Percentiles rank a stretch among this genome's conserved stretches.
Conservation (phyloP, 495 filamentous ascomycete genomes). For the Cairneyella variabilis region DNA sequence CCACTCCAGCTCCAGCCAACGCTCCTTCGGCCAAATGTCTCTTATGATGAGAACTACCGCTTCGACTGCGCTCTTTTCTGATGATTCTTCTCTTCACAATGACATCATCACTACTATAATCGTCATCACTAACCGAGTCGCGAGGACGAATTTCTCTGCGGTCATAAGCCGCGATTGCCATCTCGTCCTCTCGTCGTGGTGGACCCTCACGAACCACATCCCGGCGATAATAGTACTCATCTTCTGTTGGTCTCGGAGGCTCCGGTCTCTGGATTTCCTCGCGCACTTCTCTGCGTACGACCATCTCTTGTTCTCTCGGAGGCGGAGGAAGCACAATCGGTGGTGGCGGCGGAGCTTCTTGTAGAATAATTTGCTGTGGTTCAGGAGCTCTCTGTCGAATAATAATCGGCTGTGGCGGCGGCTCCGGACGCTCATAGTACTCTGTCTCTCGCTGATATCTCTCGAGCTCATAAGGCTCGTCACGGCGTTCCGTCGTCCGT, state of each 20-base stretch:
- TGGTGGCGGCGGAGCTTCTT: slow-evolving; percentile 61
- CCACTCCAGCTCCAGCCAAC: slow-evolving; percentile 71
- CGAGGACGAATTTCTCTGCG: slow-evolving; percentile 35
- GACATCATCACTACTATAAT: slow-evolving; percentile 26
- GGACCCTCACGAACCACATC: slow-evolving; percentile 37
- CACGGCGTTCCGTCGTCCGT: slow-evolving; percentile 5
- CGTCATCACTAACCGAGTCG: slow-evolving; percentile 23
- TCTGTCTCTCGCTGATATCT: slow-evolving; percentile 65
- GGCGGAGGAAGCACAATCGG: slow-evolving; percentile 62
- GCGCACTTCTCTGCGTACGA: slow-evolving; percentile 61
- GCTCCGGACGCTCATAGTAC: slow-evolving; percentile 55
- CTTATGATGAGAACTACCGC: slow-evolving; percentile 50
- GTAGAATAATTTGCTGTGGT: slow-evolving; percentile 67
- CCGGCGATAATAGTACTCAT: slow-evolving; percentile 66
- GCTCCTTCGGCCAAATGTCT: slow-evolving; percentile 87
- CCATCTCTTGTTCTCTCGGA: slow-evolving; percentile 52
- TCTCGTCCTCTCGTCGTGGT: slow-evolving; percentile 56
- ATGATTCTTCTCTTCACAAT: slow-evolving; percentile 24
- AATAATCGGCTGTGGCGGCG: slow-evolving; percentile 56
- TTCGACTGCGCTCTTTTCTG: slow-evolving; percentile 22
- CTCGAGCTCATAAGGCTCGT: slow-evolving; percentile 46
- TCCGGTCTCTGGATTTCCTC: slow-evolving; percentile 32
- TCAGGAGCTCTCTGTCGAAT: slow-evolving; percentile 59
- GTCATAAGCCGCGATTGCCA: slow-evolving; percentile 42
- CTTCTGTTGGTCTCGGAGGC: slow-evolving; percentile 35